Base-by-base conservation (phyloP, 176 grass and related monocot species). In the Pontederia crassipes region DNA sequence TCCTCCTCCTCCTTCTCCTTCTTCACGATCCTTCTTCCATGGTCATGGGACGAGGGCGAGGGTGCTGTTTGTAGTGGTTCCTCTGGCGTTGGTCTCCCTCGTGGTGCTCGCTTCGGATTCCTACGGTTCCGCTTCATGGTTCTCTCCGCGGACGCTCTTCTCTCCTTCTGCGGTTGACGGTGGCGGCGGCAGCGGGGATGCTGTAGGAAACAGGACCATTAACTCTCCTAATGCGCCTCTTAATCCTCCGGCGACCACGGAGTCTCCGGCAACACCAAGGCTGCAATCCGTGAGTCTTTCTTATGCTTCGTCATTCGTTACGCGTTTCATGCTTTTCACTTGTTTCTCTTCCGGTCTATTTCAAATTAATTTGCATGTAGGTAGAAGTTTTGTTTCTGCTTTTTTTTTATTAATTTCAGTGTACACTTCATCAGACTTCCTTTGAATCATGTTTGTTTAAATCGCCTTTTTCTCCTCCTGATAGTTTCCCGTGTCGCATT, bases 211-310 rank as follows among this genome's bases (percentile, higher is more conserved):
- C 14, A 12, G n/a, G 8, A 6, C n/a, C 9, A 12, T 15, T 54
- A 12, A 14, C 17, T 28, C 57, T 29, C 10, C 20, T 24, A 4
- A 11, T 32, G 10, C 27, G 26, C 10, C 57, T 59, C 9, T 8
- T 32, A 40, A 40, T 27, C 70, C 55, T 53, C 48, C 52, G 2
- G 1, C 53, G 27, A 49, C 66, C 4, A 49, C 70, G 47, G 49
- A 62, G 57, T 62, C 48, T 40, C n/a, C 18, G 52, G n/a, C 12
- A 8, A 55, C 52, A 2, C 58, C 72, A 1, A 65, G 49, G 18
- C 72, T 72, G 13, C 18, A 52, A 18, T 46, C 69, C 18, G 77
- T 79, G 40, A 67, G 77, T 79, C 61, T 55, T 24, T 49, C 35
- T 48, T 48, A 16, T 18, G n/a, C 50, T n/a, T 66, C 27, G 50